Conservation (phyloP, 2,329 filamentous ascomycete species). For the Sporothrix phasma region DNA sequence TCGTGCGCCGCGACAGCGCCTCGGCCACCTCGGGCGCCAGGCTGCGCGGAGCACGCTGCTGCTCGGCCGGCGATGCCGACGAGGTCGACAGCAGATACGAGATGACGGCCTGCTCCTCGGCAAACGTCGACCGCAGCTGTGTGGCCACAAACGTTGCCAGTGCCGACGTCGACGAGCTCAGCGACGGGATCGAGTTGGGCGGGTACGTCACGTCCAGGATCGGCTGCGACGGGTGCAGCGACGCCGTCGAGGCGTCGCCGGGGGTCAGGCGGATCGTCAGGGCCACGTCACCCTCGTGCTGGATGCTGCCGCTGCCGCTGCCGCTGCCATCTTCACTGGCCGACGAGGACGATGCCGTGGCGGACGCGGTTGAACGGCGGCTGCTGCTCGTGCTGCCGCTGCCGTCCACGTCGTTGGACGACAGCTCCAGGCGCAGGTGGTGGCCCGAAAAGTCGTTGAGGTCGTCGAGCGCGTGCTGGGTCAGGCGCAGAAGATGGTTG, state of each 20-base stretch:
- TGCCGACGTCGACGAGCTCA: slow-evolving; percentile 58
- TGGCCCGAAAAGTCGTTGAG: slow-evolving; percentile 79
- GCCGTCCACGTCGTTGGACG: slow-evolving; percentile 19
- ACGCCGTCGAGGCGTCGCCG: slow-evolving; percentile 49
- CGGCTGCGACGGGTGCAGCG: slow-evolving; percentile 58
- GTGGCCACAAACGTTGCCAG: slow-evolving; percentile 70
- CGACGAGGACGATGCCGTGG: neutral
- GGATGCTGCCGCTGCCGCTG: slow-evolving; percentile 23
- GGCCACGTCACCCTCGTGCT: slow-evolving; percentile 42
- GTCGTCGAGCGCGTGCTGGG: slow-evolving; percentile 77
- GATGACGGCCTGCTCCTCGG: slow-evolving; percentile 81
- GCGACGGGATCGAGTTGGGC: slow-evolving; percentile 55
- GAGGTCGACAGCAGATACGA: slow-evolving; percentile 59
- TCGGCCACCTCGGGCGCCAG: slow-evolving; percentile 44
- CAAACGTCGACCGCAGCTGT: slow-evolving; percentile 67
- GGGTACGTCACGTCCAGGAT: slow-evolving; percentile 71
- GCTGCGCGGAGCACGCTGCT: slow-evolving; percentile 32
- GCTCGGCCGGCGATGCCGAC: slow-evolving; percentile 35
- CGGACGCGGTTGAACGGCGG: too few species aligned
- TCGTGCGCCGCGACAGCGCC: slow-evolving; percentile 59
- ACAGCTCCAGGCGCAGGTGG: slow-evolving; percentile 62
- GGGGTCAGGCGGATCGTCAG: slow-evolving; percentile 62
- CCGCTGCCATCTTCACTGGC: neutral
- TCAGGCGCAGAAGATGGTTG: slow-evolving; percentile 64
- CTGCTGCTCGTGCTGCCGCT: slow-evolving; percentile 23